Conservation (phyloP, 164 flowering plant species). For the Tetrastigma voinierianum region DNA sequence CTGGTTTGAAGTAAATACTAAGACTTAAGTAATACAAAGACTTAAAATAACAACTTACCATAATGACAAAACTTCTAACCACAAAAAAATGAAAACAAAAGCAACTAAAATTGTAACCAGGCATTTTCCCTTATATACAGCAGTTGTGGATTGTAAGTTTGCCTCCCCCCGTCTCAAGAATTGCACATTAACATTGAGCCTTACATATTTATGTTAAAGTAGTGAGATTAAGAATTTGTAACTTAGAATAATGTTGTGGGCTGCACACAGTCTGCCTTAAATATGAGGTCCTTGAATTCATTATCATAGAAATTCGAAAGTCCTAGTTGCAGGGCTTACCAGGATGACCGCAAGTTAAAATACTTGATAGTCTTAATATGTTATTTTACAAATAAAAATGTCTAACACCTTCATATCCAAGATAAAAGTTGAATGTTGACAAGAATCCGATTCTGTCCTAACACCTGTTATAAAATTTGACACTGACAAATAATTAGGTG, state of each 20-base stretch:
- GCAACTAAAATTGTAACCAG: background rate
- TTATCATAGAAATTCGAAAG: background rate
- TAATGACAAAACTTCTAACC: background rate
- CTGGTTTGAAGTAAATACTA: too few species aligned
- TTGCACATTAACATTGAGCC: too few species aligned
- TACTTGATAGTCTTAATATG: background rate
- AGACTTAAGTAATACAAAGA: background rate
- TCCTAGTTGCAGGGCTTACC: background rate
- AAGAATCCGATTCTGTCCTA: background rate
- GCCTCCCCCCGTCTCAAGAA: too few species aligned
- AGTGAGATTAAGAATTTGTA: too few species aligned
- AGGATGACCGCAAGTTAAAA: background rate
- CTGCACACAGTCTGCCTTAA: too few species aligned
- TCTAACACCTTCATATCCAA: background rate
- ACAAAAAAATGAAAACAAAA: background rate
- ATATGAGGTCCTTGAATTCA: too few species aligned
- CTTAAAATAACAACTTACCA: background rate
- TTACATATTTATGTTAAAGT: too few species aligned
- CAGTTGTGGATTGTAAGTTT: too few species aligned
- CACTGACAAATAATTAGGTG: background rate
- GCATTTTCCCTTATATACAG: background rate
- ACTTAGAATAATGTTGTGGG: too few species aligned
- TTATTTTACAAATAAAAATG: background rate
- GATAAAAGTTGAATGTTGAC: background rate
- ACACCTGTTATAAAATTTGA: background rate